A percentile compares a stretch with the other conserved stretches of the same genome.
These are phyloP conservation scores for Aureobasidium pullulans DNA, from an alignment of 2,329 filamentous ascomycete genomes.

Conservation along the genomic window DNA sequence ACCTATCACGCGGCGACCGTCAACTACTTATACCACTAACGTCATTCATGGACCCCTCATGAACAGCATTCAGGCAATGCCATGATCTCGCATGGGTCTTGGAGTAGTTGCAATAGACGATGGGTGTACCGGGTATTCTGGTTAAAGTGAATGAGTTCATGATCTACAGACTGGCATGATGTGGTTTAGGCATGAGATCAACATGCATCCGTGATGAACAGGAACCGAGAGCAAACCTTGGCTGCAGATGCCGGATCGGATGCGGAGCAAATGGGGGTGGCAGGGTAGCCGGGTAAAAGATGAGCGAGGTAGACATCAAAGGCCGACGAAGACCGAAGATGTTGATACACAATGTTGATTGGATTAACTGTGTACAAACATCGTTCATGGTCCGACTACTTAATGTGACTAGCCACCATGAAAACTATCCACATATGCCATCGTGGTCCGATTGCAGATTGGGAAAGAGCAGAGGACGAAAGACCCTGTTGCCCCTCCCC, in stretches of 20 bases:
- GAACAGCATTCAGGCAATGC: slow-evolving; percentile 5
- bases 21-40: neutral
- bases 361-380: too few species aligned
- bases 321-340: neutral
- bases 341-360: neutral
- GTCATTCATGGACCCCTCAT: neutral
- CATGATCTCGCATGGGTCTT: neutral
- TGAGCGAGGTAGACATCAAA: neutral
- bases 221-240: slow-evolving; percentile 2
- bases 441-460: too few species aligned
- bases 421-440: too few species aligned
- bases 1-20: neutral
- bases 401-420: too few species aligned
- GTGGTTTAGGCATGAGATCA: slow-evolving; percentile 4
- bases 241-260: neutral
- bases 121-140: slow-evolving; percentile 7
- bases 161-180: neutral
- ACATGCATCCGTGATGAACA: slow-evolving; percentile 1
- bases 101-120: neutral
- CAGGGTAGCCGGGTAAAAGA: slow-evolving; percentile 3
- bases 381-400: too few species aligned
- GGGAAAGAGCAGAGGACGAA: neutral
- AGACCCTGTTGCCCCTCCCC: neutral
- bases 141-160: neutral
- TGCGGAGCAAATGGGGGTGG: slow-evolving; percentile 2